Evolutionary conservation across 148 eudicot genomes (phyloP), one percentile per base, ranked within the genome.

Genomic region (Rheum nobile): DNA sequence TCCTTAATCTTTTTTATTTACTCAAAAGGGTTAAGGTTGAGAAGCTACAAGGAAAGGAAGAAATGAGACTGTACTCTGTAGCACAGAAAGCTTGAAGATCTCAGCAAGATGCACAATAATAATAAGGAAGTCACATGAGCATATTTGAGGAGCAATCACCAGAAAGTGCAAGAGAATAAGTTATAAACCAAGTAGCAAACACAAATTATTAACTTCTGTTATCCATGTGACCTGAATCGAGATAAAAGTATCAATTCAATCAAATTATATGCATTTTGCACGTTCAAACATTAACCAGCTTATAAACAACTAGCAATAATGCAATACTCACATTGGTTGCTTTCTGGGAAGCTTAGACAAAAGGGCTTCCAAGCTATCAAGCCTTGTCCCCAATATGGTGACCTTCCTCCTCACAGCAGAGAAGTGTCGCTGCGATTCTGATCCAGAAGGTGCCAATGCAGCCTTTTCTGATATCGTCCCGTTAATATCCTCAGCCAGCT

Each of bases 311-410:
- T 35, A 71, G 34, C 32, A 37, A 19, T 16, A 80, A 95, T 91
- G 34, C 32, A 37, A 19, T 16, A 80, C 97, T 91, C 82, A 91
- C 98, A 93, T 75, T 32, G 88, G 82, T 67, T 85, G 86, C 79
- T 82, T 89, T 71, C 87, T 85, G 79, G 94, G 98, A 83, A 84
- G 89, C 86, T 87, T 87, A n/a, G 86, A 63, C 75, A 91, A 76
- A 76, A 89, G 79, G 73, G 94, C 80, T 63, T 89, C 89, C 72
- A 91, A 79, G 79, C 89, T 89, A 78, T 93, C 98, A 55, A 93
- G 86, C 78, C 92, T 86, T 67, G 98, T 89, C 68, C 97, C 95
- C 80, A 93, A 76, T 74, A 93, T 91, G 39, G 98, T 93, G 74
- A 89, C 89, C 81, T 93, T 93, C 75, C 98, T 80, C 55, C 98